A percentile compares a stretch with the other conserved stretches of the same genome.
These are phyloP conservation scores for Lathyrus aphaca DNA, from an alignment of 306 rosid genomes.

Conservation along the genomic window DNA sequence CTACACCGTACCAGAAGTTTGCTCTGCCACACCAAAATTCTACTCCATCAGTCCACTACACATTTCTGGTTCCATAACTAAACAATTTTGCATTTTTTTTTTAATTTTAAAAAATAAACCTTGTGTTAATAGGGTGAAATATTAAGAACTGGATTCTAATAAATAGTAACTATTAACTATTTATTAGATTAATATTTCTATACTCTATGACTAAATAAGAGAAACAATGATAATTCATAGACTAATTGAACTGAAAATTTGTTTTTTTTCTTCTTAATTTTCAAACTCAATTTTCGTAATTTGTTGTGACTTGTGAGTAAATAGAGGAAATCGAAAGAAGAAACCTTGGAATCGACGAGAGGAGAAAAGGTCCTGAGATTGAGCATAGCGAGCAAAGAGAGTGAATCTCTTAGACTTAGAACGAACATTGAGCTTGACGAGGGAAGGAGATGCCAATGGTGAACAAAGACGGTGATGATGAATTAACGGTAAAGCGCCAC, in stretches of 20 bases:
- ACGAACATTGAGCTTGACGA: conserved; percentile 38
- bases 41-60: too few relatives aligned
- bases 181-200: too few relatives aligned
- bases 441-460: conserved; percentile 30
- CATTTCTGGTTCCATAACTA: too few relatives aligned
- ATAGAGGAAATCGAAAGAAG: neutral
- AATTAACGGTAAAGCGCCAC: conserved; percentile 53
- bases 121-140: neutral
- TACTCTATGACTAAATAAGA: too few relatives aligned
- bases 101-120: too few relatives aligned
- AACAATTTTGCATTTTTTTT: too few relatives aligned
- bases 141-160: neutral
- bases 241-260: too few relatives aligned
- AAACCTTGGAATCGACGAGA: conserved; percentile 77
- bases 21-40: too few relatives aligned
- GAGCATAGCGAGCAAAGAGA: conserved; percentile 74
- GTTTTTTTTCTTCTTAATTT: too few relatives aligned
- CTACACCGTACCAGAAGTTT: too few relatives aligned
- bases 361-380: conserved; percentile 70
- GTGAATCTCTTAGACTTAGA: conserved; percentile 59
- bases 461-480: conserved; percentile 51
- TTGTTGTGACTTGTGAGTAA: neutral
- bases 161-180: too few relatives aligned
- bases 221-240: too few relatives aligned
- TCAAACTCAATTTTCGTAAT: neutral